Conservation (phyloP, 1,284 basidiomycete genomes). For the Cryptococcus jaspeensis region DNA sequence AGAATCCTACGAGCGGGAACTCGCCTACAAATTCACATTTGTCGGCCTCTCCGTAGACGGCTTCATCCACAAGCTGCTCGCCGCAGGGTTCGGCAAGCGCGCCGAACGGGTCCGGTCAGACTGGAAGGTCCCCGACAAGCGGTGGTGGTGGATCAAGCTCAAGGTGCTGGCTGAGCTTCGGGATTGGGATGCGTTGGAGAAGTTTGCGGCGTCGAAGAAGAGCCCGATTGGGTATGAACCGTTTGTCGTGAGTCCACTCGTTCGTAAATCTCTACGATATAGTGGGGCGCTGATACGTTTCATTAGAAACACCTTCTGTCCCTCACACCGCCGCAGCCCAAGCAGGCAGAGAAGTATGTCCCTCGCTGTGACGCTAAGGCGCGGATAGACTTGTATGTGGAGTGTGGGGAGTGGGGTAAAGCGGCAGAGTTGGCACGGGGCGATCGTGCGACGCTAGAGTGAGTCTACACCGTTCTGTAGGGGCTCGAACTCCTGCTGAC, state of each 20-base stretch:
- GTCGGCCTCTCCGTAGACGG: conserved; percentile 79
- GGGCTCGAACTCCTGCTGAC: background rate
- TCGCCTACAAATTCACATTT: conserved; percentile 70
- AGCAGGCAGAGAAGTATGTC: conserved; percentile 73
- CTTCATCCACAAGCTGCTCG: conserved; percentile 71
- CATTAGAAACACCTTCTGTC: conserved; percentile 43
- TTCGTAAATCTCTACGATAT: background rate
- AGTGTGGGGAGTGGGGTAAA: conserved; percentile 81
- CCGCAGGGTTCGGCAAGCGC: conserved; percentile 74
- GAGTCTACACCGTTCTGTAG: conserved; percentile 49
- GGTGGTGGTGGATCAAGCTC: conserved; percentile 87
- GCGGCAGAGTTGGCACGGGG: conserved; percentile 83
- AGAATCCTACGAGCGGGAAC: conserved; percentile 81
- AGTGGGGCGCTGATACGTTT: background rate
- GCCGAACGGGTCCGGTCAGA: conserved; percentile 82
- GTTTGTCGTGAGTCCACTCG: conserved; percentile 71
- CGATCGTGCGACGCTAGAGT: conserved; percentile 79
- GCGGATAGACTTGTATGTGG: conserved; percentile 78
- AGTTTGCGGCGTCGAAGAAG: conserved; percentile 77
- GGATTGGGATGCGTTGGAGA: conserved; percentile 81
- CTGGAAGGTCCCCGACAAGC: conserved; percentile 87
- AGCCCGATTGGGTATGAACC: conserved; percentile 95
- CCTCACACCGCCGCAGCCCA: conserved; percentile 53
- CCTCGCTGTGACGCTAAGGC: conserved; percentile 76
- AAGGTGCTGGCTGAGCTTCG: conserved; percentile 71